Base-by-base conservation (phyloP, 306 rosid species). In the Hippophae tibetana region DNA sequence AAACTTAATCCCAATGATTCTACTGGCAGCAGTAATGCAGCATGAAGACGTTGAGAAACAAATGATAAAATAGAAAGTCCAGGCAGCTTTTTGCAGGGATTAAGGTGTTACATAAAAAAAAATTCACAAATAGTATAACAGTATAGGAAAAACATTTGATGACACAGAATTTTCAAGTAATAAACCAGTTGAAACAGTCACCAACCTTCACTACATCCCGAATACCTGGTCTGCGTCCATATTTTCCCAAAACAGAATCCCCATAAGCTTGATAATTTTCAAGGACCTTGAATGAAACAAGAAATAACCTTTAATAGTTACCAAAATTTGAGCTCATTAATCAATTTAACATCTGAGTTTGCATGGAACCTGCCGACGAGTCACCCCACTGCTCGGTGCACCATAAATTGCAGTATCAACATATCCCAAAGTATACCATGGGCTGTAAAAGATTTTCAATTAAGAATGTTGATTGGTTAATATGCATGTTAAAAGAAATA, bases 131-230 rank as follows among this genome's bases (percentile, higher is more conserved):
- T 18, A 18, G 23, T 18, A 18, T 18, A 18, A 18, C 23, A 18
- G 23, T 18, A 18, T 18, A 18, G 23, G 23, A 18, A 18, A 18
- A 1, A 18, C 23, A 18, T 18, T 18, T 18, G 23, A 18, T 18
- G 23, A 18, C 23, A 18, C 23, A 18, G 23, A 31, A 31, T 31
- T 31, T 9, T 18, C 11, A 31, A 14, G 61, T 13, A 58, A 8
- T 43, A 47, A 13, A 7, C 49, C 14, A 57, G 56, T 43, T 49
- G 55, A 61, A 64, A 56, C 45, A 31, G 48, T 42, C 54, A 18
- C 85, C 26, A 63, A 92, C 96, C 98, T 80, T 92, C 69, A 77
- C 80, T 57, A 92, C 78, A 40, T 92, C 96, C 61, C 98, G 85
- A 43, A 92, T 71, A 42, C 69, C 71, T 61, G 99, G 99, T 57